These are phyloP conservation scores for Hawksworthiomyces lignivorus DNA, from an alignment of 2,329 filamentous ascomycete genomes.

Conservation along the genomic window DNA sequence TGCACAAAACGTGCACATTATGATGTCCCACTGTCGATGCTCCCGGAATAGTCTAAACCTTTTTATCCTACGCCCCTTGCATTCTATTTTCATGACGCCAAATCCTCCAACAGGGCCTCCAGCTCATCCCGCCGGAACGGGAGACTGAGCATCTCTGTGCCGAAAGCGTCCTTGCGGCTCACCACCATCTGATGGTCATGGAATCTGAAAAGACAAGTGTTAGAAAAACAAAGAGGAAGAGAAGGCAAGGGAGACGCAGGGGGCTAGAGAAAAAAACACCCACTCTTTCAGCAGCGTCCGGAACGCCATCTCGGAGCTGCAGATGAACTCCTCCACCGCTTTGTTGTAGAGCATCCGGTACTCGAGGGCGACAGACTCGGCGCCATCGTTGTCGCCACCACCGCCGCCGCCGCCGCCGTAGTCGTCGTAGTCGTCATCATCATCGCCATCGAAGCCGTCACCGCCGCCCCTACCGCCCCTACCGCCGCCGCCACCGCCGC, in stretches of 20 bases:
- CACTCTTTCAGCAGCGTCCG: conserved; percentile 88
- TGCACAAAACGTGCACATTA: no score
- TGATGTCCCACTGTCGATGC: no score
- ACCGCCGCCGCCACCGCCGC: conserved; percentile 36
- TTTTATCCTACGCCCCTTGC: no score
- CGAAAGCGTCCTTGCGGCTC: conserved; percentile 74
- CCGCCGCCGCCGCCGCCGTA: conserved; percentile 42
- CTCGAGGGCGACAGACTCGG: conserved; percentile 66
- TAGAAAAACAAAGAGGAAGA: conserved; percentile 12
- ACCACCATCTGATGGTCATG: conserved; percentile 98
- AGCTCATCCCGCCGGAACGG: conserved; percentile 84
- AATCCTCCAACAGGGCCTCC: conserved; percentile 79
- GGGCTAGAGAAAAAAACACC: conserved; percentile 25
- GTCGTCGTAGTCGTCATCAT: conserved; percentile 62
- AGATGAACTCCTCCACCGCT: conserved; percentile 93
- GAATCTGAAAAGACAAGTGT: conserved; percentile 54
- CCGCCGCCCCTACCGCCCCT: conserved; percentile 74
- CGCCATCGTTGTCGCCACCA: conserved; percentile 31
- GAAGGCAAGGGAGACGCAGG: background rate
- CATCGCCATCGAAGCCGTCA: conserved; percentile 82
- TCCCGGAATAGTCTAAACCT: no score
- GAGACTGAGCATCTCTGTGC: conserved; percentile 76
- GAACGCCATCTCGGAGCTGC: conserved; percentile 93
- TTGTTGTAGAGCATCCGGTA: conserved; percentile 91
- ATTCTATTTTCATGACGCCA: conserved; percentile 36